These are phyloP conservation scores for Scortechinia acanthostroma DNA, from an alignment of 2,329 filamentous ascomycete genomes.

Conservation along the genomic window DNA sequence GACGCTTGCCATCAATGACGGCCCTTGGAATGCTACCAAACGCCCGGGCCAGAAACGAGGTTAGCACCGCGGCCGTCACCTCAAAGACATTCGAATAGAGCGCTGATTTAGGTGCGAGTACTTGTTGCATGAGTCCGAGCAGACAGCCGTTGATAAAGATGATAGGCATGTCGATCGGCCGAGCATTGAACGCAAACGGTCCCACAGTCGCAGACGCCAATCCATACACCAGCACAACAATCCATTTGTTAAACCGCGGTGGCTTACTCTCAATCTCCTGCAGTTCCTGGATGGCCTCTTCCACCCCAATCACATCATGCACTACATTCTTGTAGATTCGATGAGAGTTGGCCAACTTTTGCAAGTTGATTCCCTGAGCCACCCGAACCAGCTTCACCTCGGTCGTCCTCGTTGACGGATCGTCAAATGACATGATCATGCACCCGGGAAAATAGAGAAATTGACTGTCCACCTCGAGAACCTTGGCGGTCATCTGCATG, in stretches of 20 bases:
- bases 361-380: slow-evolving; percentile 64
- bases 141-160: slow-evolving; percentile 71
- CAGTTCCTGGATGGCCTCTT: slow-evolving; percentile 58
- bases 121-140: slow-evolving; percentile 68
- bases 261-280: slow-evolving; percentile 41
- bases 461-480: slow-evolving; percentile 80
- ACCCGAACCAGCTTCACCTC: slow-evolving; percentile 71
- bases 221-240: slow-evolving; percentile 63
- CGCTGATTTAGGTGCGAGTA: slow-evolving; percentile 67
- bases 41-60: slow-evolving; percentile 62
- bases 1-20: slow-evolving; percentile 12
- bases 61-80: slow-evolving; percentile 50
- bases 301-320: slow-evolving; percentile 67
- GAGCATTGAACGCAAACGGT: slow-evolving; percentile 72
- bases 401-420: slow-evolving; percentile 66
- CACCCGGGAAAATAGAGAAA: slow-evolving; percentile 85
- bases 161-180: slow-evolving; percentile 71
- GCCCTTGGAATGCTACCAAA: slow-evolving; percentile 57
- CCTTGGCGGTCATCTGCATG: slow-evolving; percentile 79
- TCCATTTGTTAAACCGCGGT: slow-evolving; percentile 38
- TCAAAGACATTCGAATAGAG: slow-evolving; percentile 52
- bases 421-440: slow-evolving; percentile 91
- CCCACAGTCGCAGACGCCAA: slow-evolving; percentile 71
- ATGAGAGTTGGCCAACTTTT: slow-evolving; percentile 67
- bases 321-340: slow-evolving; percentile 76